phyloP scores from a whole-genome alignment of 495 filamentous ascomycete genomes.

The Aspergillus egyptiacus region DNA sequence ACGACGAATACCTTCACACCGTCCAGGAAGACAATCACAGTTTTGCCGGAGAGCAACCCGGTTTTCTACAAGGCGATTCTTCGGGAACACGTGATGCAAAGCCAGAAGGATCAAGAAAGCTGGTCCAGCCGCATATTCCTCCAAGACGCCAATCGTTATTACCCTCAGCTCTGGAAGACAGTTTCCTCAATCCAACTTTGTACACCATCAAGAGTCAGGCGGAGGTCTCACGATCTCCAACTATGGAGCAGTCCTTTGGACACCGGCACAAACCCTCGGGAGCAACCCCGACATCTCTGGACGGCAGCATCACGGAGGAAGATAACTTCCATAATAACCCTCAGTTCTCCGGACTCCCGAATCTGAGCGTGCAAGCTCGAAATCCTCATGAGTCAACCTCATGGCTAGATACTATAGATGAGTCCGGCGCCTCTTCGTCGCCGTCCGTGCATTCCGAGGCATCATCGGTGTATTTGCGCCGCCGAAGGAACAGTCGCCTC shows the following conservation, averaged over 20 bases:
- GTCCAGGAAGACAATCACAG: slow-evolving; percentile 45
- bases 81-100: slow-evolving; percentile 16
- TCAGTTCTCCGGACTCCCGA: slow-evolving; percentile 25
- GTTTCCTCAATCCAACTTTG: slow-evolving; percentile 14
- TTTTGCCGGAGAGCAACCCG: slow-evolving; percentile 5
- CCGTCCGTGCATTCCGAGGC: slow-evolving; percentile 78
- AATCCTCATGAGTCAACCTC: slow-evolving; percentile 73
- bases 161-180: slow-evolving; percentile 27
- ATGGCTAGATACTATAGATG: slow-evolving; percentile 96
- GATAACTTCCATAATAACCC: slow-evolving; percentile 12
- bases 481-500: slow-evolving; percentile 57
- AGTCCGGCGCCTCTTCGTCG: slow-evolving; percentile 75
- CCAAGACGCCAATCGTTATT: slow-evolving; percentile 39
- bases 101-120: slow-evolving; percentile 19
- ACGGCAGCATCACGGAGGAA: slow-evolving; percentile 7
- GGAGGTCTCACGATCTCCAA: slow-evolving; percentile 6
- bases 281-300: not conserved
- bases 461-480: slow-evolving; percentile 60
- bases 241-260: too few species aligned
- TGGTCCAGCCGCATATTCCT: slow-evolving; percentile 26
- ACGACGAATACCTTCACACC: slow-evolving; percentile 41
- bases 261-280: slow-evolving; percentile 7
- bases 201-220: slow-evolving; percentile 2
- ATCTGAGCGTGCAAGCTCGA: slow-evolving; percentile 21
- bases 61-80: slow-evolving; percentile 15